phyloP scores from a whole-genome alignment of 805 yeast species.

The Hanseniaspora jakobsenii region DNA sequence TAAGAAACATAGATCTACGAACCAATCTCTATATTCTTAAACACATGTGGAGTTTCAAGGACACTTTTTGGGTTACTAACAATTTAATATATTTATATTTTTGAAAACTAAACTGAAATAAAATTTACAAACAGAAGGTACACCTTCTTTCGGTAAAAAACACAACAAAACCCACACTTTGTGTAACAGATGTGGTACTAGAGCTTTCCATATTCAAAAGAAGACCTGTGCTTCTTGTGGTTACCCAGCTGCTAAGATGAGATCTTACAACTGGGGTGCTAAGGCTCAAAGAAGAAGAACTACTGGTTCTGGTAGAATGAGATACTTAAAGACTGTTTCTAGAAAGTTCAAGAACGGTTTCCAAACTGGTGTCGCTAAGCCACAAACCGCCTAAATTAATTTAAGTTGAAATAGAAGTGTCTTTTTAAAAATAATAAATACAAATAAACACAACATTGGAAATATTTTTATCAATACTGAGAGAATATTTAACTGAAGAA shows the following conservation, averaged over 20 bases:
- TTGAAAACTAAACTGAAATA: background rate
- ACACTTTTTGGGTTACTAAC: no score
- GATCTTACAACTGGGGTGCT: constrained; percentile 98
- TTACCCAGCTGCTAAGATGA: constrained; percentile 98
- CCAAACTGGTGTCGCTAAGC: constrained; percentile 75
- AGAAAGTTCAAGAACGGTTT: constrained; percentile 99
- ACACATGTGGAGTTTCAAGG: no score
- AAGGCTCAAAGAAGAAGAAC: constrained; percentile 99
- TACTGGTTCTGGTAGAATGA: constrained; percentile 99
- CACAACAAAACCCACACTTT: constrained; percentile 99
- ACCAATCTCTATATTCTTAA: no score
- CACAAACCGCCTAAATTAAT: constrained; percentile 47
- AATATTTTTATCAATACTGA: no score
- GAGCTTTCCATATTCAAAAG: constrained; percentile 99
- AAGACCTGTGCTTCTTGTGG: constrained; percentile 98
- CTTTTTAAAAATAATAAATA: background rate
- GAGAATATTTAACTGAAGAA: no score
- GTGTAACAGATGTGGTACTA: constrained; percentile 98
- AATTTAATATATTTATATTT: background rate
- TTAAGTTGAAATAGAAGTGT: background rate
- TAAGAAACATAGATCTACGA: no score
- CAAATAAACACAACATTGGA: constrained; percentile 5
- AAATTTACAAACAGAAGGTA: constrained; percentile 61
- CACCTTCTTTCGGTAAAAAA: constrained; percentile 99
- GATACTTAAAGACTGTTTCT: constrained; percentile 90